Evolutionary conservation across 108 stramenopile genomes (phyloP).

Genomic region (Nannochloropsis salina): DNA sequence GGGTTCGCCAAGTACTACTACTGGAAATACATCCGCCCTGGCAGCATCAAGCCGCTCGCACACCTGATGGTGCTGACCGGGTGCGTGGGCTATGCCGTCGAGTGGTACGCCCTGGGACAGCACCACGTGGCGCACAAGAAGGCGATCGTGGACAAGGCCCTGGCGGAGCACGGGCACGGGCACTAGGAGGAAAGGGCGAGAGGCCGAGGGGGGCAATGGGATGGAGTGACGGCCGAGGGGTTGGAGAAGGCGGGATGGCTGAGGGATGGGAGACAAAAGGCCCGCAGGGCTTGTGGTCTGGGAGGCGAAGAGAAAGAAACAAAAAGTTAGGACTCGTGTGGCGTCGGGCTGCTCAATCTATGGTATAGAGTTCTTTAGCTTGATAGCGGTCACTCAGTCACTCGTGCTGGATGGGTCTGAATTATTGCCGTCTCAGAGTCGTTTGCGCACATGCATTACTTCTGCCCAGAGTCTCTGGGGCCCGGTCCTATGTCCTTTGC

Average conservation of each 20-base stretch:
- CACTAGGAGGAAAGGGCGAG: background rate
- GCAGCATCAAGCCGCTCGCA: constrained; percentile 18
- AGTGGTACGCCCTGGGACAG: constrained; percentile 21
- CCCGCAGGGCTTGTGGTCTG: no score
- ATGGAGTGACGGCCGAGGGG: background rate
- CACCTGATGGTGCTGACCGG: constrained; percentile 22
- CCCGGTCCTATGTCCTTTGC: no score
- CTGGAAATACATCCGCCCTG: constrained; percentile 7
- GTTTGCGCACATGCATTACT: no score
- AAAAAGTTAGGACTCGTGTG: background rate
- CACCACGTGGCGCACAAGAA: constrained; percentile 34
- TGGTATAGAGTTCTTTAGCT: no score
- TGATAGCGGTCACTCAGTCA: no score
- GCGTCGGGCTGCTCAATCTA: no score
- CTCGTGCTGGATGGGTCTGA: no score
- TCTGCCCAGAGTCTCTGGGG: no score
- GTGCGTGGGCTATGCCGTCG: background rate
- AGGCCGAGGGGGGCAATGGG: background rate
- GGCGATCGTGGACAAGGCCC: constrained; percentile 1
- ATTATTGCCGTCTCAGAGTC: no score
- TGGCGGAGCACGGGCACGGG: background rate
- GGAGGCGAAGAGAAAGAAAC: background rate
- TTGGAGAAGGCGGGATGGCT: constrained; percentile 15
- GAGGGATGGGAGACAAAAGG: background rate
- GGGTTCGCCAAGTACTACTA: constrained; percentile 4